Evolutionary conservation across 768 basidiomycete genomes (phyloP).

Genomic region (Trametes elegans): DNA sequence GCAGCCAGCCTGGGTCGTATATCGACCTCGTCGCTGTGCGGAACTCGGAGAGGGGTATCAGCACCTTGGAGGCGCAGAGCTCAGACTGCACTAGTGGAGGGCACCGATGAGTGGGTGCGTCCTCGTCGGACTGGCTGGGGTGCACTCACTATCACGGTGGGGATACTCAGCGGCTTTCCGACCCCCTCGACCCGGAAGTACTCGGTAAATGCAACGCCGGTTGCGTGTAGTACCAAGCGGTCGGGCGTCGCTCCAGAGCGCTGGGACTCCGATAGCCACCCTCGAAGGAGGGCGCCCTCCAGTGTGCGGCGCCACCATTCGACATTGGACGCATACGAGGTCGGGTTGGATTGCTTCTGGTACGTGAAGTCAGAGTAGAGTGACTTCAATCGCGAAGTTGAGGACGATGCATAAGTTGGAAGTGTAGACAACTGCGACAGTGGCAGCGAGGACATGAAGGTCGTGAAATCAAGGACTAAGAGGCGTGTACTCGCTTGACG

Average conservation of each 20-base stretch:
- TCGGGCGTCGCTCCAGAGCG: constrained; percentile 30
- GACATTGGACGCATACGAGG: constrained; percentile 75
- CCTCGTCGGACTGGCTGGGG: not conserved
- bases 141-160: constrained; percentile 68
- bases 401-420: constrained; percentile 46
- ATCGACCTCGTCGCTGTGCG: constrained; percentile 55
- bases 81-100: constrained; percentile 66
- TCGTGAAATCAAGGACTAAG: not conserved
- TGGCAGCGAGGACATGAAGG: constrained; percentile 22
- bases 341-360: constrained; percentile 82
- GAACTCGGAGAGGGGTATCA: constrained; percentile 56
- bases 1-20: constrained; percentile 66
- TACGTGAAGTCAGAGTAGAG: constrained; percentile 86
- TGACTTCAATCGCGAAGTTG: constrained; percentile 60
- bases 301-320: constrained; percentile 85
- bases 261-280: constrained; percentile 42
- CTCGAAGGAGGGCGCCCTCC: constrained; percentile 55
- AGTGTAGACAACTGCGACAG: constrained; percentile 31
- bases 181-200: constrained; percentile 61
- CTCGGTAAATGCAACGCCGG: constrained; percentile 49
- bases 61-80: constrained; percentile 42
- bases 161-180: constrained; percentile 73
- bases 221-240: constrained; percentile 59
- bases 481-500: too few species aligned
- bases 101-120: constrained; percentile 27